Conservation (phyloP, 1,284 basidiomycete genomes). For the Cystobasidium pallidum region DNA sequence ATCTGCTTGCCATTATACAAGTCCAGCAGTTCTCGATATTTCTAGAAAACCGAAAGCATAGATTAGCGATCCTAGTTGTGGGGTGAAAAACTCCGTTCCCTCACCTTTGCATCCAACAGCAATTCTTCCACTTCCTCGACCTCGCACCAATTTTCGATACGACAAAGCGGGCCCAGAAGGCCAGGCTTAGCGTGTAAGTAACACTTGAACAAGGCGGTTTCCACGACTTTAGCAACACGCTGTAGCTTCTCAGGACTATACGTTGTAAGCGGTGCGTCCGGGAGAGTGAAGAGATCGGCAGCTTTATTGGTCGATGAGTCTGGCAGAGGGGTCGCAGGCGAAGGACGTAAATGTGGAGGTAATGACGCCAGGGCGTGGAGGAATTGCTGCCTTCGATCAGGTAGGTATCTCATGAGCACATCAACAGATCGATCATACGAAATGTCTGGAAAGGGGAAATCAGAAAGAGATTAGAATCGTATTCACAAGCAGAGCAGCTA, state of each 20-base stretch:
- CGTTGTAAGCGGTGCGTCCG: conserved; percentile 69
- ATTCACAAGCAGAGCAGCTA: neutral
- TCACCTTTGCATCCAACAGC: conserved; percentile 75
- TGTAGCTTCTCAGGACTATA: conserved; percentile 78
- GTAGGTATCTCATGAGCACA: conserved; percentile 64
- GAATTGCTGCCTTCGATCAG: conserved; percentile 82
- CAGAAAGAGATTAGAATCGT: neutral
- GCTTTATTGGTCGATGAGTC: conserved; percentile 60
- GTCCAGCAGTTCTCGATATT: conserved; percentile 86
- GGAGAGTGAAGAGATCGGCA: conserved; percentile 73
- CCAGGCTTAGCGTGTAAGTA: conserved; percentile 83
- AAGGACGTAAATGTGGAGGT: conserved; percentile 67
- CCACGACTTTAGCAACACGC: conserved; percentile 87
- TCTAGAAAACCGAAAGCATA: conserved; percentile 62
- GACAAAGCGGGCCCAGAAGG: conserved; percentile 82
- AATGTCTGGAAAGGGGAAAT: neutral
- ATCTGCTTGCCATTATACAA: conserved; percentile 93
- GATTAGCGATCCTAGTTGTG: neutral
- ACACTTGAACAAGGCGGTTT: conserved; percentile 93
- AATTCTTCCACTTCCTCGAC: conserved; percentile 92
- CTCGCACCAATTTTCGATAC: conserved; percentile 95
- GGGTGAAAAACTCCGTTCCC: conserved; percentile 48
- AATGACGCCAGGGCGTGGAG: conserved; percentile 71
- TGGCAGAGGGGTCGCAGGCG: conserved; percentile 55
- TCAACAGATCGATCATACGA: conserved; percentile 57